These are phyloP conservation scores for Termitomyces sp. DNA, from an alignment of 768 basidiomycete genomes.

Conservation along the genomic window DNA sequence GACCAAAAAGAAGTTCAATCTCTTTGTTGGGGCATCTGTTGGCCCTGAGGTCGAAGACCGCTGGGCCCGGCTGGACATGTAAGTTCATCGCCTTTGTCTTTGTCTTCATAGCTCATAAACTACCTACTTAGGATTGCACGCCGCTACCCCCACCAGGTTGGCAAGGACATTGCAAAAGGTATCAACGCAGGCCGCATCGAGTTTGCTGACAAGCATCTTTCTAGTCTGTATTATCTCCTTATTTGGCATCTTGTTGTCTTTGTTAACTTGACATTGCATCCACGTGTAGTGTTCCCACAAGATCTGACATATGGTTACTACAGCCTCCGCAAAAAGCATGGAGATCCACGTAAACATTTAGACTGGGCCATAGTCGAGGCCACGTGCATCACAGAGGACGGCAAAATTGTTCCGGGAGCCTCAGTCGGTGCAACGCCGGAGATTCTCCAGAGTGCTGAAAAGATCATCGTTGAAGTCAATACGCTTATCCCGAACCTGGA, in stretches of 20 bases:
- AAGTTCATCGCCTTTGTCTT: conserved; percentile 4
- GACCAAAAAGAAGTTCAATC: conserved; percentile 42
- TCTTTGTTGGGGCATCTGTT: conserved; percentile 43
- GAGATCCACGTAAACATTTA: conserved; percentile 37
- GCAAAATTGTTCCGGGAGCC: conserved; percentile 41
- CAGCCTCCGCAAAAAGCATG: conserved; percentile 36
- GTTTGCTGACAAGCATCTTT: conserved; percentile 45
- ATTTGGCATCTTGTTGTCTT: not conserved
- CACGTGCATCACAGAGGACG: conserved; percentile 44
- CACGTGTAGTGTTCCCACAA: conserved; percentile 39
- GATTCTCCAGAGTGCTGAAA: conserved; percentile 42
- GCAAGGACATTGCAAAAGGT: conserved; percentile 42
- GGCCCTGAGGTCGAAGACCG: conserved; percentile 47
- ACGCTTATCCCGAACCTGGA: conserved; percentile 41
- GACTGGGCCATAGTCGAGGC: conserved; percentile 49
- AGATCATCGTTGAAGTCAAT: conserved; percentile 47
- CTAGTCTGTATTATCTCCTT: conserved; percentile 25
- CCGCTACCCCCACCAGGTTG: conserved; percentile 46
- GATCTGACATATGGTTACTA: conserved; percentile 46
- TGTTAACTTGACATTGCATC: not conserved
- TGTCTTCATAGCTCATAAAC: not conserved
- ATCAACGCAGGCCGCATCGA: conserved; percentile 44
- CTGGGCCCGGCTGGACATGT: conserved; percentile 45
- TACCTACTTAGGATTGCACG: conserved; percentile 27
- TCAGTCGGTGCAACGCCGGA: conserved; percentile 45